phyloP scores from a whole-genome alignment of 495 filamentous ascomycete species.

The Thermochaetoides thermophila region DNA sequence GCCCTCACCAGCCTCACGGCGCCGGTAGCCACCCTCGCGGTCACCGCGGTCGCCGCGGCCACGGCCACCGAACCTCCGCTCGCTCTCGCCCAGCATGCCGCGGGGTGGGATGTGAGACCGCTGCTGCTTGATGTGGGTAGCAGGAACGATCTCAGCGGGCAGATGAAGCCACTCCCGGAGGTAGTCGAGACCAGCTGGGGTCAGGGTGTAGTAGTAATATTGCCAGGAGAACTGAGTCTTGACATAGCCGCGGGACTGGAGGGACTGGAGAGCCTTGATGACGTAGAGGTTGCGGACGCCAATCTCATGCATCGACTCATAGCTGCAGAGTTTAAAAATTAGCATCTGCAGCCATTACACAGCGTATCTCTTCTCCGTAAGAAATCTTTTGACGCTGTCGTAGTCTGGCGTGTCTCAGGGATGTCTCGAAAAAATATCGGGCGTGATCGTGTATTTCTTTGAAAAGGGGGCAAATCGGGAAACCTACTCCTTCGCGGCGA shows the following conservation, averaged over 20 bases:
- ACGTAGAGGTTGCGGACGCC: conserved; percentile 93
- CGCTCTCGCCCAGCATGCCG: conserved; percentile 91
- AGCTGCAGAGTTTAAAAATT: conserved; percentile 15
- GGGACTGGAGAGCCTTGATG: conserved; percentile 95
- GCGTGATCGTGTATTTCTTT: conserved; percentile 1
- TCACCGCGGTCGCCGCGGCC: conserved; percentile 56
- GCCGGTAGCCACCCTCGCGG: conserved; percentile 85
- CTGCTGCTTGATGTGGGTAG: conserved; percentile 99
- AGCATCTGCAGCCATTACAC: conserved; percentile 9
- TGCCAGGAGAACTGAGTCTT: conserved; percentile 99
- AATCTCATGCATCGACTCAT: conserved; percentile 24
- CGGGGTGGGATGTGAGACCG: conserved; percentile 95
- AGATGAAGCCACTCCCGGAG: conserved; percentile 99
- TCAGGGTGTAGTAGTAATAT: conserved; percentile 99
- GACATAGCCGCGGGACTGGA: conserved; percentile 92
- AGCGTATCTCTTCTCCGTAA: not conserved
- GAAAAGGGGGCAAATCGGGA: conserved; percentile 3
- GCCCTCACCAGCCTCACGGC: conserved; percentile 72
- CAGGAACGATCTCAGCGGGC: conserved; percentile 96
- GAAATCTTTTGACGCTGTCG: not conserved
- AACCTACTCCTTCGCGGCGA: conserved; percentile 80
- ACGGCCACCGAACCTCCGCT: conserved; percentile 50
- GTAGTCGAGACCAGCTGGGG: conserved; percentile 98
- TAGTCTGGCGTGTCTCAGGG: conserved; percentile 48
- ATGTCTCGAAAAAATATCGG: conserved; percentile 22